Evolutionary conservation across 2,329 filamentous ascomycete species (phyloP).

Genomic region (Didymosphaeria variabile): DNA sequence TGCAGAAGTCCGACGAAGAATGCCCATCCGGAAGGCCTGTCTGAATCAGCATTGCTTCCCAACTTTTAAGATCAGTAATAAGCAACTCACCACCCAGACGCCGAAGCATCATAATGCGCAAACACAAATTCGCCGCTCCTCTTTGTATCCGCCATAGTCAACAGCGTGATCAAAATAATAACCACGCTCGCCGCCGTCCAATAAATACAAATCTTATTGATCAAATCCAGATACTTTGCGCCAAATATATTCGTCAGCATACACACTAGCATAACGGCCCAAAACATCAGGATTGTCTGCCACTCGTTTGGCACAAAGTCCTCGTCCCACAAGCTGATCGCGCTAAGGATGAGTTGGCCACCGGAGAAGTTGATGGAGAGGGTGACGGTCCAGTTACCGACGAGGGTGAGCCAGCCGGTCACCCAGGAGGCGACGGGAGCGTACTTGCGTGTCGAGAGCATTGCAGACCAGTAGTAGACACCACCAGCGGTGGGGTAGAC

Average conservation of each 20-base stretch:
- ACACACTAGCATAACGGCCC: slow-evolving; percentile 73
- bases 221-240: slow-evolving; percentile 69
- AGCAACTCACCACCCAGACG: slow-evolving; percentile 66
- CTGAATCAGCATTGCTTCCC: background rate
- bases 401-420: slow-evolving; percentile 75
- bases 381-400: slow-evolving; percentile 77
- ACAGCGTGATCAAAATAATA: slow-evolving; percentile 73
- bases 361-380: slow-evolving; percentile 75
- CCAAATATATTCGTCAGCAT: slow-evolving; percentile 72
- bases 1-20: slow-evolving; percentile 77
- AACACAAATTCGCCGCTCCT: slow-evolving; percentile 72
- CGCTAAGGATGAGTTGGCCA: slow-evolving; percentile 72
- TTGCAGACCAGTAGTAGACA: slow-evolving; percentile 76
- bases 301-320: slow-evolving; percentile 72
- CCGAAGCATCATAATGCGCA: slow-evolving; percentile 71
- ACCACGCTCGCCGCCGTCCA: slow-evolving; percentile 74
- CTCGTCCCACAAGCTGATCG: slow-evolving; percentile 75
- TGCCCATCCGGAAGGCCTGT: slow-evolving; percentile 71
- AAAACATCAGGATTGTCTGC: slow-evolving; percentile 77
- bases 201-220: slow-evolving; percentile 77
- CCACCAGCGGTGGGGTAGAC: slow-evolving; percentile 79
- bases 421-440: slow-evolving; percentile 74
- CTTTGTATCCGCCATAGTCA: slow-evolving; percentile 67
- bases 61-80: background rate
- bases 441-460: slow-evolving; percentile 71